Conservation (phyloP, 148 eudicot genomes). For the Amaranthus hypochondriacus region DNA sequence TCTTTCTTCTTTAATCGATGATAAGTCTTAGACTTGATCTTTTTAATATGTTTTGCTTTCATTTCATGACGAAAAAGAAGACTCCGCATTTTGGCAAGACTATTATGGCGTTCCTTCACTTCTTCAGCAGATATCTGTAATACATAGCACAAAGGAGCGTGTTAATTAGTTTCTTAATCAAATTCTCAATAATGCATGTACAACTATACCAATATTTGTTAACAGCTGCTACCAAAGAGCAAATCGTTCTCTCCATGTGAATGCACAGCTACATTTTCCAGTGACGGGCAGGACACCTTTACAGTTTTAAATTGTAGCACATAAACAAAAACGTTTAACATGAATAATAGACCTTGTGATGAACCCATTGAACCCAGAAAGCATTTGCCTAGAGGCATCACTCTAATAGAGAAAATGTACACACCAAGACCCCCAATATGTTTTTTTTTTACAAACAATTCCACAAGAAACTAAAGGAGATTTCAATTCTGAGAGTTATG, state of each 20-base stretch:
- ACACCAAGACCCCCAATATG: too few species aligned
- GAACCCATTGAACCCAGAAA: too few species aligned
- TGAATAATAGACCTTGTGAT: too few species aligned
- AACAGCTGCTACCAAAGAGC: not conserved
- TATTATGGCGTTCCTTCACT: constrained; percentile 64
- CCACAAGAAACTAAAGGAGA: too few species aligned
- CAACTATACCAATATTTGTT: not conserved
- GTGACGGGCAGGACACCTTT: not conserved
- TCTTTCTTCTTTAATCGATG: constrained; percentile 81
- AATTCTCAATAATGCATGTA: not conserved
- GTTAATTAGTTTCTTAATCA: not conserved
- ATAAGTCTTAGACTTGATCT: constrained; percentile 85
- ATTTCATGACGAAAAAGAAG: constrained; percentile 87
- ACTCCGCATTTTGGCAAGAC: constrained; percentile 88
- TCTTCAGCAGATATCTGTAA: constrained; percentile 73
- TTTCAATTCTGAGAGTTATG: too few species aligned
- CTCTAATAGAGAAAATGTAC: too few species aligned
- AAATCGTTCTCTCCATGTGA: not conserved
- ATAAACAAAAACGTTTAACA: too few species aligned
- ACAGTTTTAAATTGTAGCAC: not conserved
- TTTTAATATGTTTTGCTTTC: constrained; percentile 74
- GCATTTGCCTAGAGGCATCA: too few species aligned
- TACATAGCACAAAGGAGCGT: constrained; percentile 14
- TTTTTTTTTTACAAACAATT: too few species aligned
- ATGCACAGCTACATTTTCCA: not conserved